Conservation (phyloP, 306 rosid species). For the Vigna nakashimae region DNA sequence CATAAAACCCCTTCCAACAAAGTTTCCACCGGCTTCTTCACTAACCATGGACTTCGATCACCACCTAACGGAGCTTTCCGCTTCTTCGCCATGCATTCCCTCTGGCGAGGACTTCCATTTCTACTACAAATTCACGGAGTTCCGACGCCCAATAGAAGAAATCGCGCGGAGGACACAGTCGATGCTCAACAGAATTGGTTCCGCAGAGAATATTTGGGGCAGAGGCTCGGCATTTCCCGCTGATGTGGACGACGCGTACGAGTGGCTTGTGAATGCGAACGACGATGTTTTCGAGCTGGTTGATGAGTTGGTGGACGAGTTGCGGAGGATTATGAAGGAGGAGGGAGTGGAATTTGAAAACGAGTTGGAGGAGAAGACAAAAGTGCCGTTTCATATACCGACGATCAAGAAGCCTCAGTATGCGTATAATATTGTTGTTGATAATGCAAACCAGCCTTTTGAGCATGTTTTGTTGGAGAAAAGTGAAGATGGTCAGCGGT, state of each 20-base stretch:
- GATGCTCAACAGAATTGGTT: conserved; percentile 65
- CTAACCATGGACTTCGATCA: conserved; percentile 50
- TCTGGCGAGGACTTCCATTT: conserved; percentile 71
- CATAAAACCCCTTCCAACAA: conserved; percentile 22
- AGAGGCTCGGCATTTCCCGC: conserved; percentile 60
- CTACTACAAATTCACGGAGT: conserved; percentile 70
- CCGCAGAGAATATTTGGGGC: conserved; percentile 61
- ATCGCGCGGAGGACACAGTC: conserved; percentile 62
- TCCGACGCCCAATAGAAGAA: conserved; percentile 59
- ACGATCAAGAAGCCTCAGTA: conserved; percentile 81
- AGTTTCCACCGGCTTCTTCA: conserved; percentile 7
- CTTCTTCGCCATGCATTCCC: conserved; percentile 66
- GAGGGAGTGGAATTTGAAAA: conserved; percentile 55
- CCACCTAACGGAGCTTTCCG: conserved; percentile 54
- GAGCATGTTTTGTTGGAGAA: conserved; percentile 85
- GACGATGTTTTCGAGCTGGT: conserved; percentile 77
- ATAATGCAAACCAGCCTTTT: conserved; percentile 77
- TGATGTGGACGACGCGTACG: conserved; percentile 80
- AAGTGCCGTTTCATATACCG: conserved; percentile 82
- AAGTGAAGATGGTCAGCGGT: conserved; percentile 77
- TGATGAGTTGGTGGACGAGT: conserved; percentile 66
- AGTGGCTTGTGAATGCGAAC: conserved; percentile 81
- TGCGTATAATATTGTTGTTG: conserved; percentile 63
- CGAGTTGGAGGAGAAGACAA: conserved; percentile 61
- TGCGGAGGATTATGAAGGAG: conserved; percentile 56